A percentile compares a stretch with the other conserved stretches of the same genome.
phyloP scores from a whole-genome alignment of 73 alveolate genomes.

The Effrenium voratum region DNA sequence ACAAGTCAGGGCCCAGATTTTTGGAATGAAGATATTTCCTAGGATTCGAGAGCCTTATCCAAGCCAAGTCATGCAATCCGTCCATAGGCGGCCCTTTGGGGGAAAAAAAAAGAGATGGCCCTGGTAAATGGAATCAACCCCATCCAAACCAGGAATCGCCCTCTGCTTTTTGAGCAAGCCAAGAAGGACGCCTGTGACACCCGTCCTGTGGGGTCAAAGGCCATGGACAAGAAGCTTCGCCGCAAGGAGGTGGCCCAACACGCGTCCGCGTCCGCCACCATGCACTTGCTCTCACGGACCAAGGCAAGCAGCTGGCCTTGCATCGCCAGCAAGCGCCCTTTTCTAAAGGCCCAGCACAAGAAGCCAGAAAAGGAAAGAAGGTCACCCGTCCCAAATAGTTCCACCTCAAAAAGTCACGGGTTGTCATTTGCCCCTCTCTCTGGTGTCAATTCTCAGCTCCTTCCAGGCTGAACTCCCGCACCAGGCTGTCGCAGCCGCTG shows the following conservation, averaged over 20 bases:
- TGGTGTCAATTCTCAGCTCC: no score
- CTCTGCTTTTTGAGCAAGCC: no score
- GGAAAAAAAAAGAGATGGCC: no score
- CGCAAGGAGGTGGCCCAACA: conserved; percentile 83
- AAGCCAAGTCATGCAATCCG: no score
- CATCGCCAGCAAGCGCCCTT: no score
- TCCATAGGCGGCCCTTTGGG: no score
- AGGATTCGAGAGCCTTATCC: no score
- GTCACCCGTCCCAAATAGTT: neutral
- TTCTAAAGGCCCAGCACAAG: neutral
- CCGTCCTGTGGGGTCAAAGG: conserved; percentile 10
- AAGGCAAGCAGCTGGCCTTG: conserved; percentile 47
- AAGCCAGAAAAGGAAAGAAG: neutral
- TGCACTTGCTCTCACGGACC: conserved; percentile 29
- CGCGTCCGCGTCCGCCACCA: conserved; percentile 45
- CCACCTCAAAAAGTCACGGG: neutral
- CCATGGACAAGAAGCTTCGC: conserved; percentile 51
- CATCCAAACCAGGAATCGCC: no score
- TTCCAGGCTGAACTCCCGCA: conserved; percentile 87
- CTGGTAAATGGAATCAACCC: no score
- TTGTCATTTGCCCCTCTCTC: neutral
- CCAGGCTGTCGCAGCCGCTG: conserved; percentile 64
- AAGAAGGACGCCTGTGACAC: no score
- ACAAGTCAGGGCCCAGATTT: no score
- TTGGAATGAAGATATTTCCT: no score